Percentiles rank a stretch among this genome's conserved stretches.
Evolutionary conservation across 139 green algal species (phyloP).

Genomic region (Closterium sp.): DNA sequence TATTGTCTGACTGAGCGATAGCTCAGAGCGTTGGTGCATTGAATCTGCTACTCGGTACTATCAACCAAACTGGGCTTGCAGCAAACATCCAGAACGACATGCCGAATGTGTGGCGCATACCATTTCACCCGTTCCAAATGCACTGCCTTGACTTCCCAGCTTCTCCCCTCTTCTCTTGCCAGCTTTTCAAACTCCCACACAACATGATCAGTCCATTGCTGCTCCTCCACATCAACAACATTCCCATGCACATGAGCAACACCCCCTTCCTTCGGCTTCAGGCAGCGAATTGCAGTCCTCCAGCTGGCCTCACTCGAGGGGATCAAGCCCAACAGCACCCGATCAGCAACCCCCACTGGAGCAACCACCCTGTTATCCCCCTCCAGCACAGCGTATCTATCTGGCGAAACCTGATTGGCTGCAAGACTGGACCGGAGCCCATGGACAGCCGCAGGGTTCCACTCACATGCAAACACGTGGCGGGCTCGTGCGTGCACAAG

Average conservation of each 20-base stretch:
- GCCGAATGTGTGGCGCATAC: constrained; percentile 72
- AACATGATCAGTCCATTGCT: constrained; percentile 59
- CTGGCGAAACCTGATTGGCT: constrained; percentile 55
- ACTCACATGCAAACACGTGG: constrained; percentile 76
- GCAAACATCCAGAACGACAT: constrained; percentile 58
- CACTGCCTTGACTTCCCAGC: constrained; percentile 47
- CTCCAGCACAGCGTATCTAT: constrained; percentile 61
- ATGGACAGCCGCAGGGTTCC: constrained; percentile 68
- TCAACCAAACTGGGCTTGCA: not conserved
- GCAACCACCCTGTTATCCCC: constrained; percentile 64
- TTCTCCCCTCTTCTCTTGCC: constrained; percentile 8
- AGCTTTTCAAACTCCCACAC: constrained; percentile 27
- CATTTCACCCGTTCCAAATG: constrained; percentile 76
- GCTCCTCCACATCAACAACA: constrained; percentile 46
- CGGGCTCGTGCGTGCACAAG: constrained; percentile 52
- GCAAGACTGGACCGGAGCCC: constrained; percentile 63
- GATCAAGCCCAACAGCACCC: constrained; percentile 73
- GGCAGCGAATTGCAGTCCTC: constrained; percentile 58
- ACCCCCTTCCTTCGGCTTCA: constrained; percentile 62
- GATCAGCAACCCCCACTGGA: constrained; percentile 66
- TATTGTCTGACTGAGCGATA: too few relatives aligned
- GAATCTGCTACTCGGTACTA: too few relatives aligned
- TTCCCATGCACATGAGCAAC: constrained; percentile 76
- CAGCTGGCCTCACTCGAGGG: constrained; percentile 65
- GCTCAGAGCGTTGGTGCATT: too few relatives aligned